Evolutionary conservation across 495 filamentous ascomycete species (phyloP), one percentile per base, ranked within the genome.

Genomic region (Jackrogersella minutella): DNA sequence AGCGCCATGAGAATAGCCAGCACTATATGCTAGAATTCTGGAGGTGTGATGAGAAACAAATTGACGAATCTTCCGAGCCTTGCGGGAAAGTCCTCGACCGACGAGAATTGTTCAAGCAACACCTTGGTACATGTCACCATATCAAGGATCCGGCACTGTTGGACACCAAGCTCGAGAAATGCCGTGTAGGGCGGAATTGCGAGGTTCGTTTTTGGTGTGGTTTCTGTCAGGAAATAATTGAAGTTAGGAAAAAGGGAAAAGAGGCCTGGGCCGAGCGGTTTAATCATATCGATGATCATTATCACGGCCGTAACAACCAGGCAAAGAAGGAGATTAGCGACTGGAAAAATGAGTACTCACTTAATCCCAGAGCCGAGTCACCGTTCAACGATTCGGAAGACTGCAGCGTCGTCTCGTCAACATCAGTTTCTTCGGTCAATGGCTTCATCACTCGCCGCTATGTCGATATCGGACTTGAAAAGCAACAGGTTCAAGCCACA

Each of bases 1-100:
- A 97, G 76, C 88, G 95, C 6, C 94, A 98, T 73, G 94, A 98
- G 68, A 92, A 88, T 65, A 90, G 87, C 22, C 93, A 96, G 73
- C 94, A 97, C 71, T 89, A 87, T 64, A 86, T 90, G 66, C 69
- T 86, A 2, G 88, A 93, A 62, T 82, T 85, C 55, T 97, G 91
- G 88, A 86, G 87, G n/a, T 97, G 94, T 75, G 81, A 80, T 33
- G 70, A 80, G 73, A 69, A 69, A 52, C 43, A 64, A 41, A 54
- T 52, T 10, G 69, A 70, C 8, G 47, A 30, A n/a, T 50, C 17
- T 17, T 54, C 62, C 39, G 65, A 71, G 8, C 58, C 73, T 8
- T 93, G 90, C 63, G 83, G 78, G 13, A 87, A 81, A 49, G 68
- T 88, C 1, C 88, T 85, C 71, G 84, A 89, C 70, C 81, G 85